A percentile compares a stretch with the other conserved stretches of the same genome.
These are phyloP conservation scores for Plasmodium knowlesi DNA, from an alignment of 169 alveolate species.

Conservation along the genomic window DNA sequence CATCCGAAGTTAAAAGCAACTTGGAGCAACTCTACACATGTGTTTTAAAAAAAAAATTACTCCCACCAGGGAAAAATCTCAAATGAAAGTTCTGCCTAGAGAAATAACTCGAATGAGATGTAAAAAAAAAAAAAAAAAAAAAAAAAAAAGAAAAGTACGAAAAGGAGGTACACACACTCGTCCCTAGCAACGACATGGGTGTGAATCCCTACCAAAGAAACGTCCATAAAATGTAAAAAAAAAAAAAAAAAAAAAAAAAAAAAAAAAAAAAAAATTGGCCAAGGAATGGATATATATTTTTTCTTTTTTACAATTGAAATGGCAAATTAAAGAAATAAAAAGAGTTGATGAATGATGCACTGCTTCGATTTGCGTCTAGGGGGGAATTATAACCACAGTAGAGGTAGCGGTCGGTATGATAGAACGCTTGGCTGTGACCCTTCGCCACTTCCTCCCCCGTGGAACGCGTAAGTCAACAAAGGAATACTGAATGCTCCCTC, in stretches of 20 bases:
- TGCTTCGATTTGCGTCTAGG: background rate
- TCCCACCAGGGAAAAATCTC: background rate
- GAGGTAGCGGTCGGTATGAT: background rate
- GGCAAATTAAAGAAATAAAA: slow-evolving; percentile 21
- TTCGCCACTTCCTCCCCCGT: background rate
- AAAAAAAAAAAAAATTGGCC: background rate
- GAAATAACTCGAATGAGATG: background rate
- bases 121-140: too few species aligned
- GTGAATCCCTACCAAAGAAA: background rate
- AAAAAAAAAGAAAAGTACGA: too few species aligned
- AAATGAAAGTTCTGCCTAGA: background rate
- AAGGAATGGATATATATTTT: background rate
- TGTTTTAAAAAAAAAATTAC: background rate
- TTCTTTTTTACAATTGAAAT: background rate
- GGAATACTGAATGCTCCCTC: slow-evolving; percentile 29
- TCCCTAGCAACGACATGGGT: background rate
- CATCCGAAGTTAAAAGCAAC: background rate
- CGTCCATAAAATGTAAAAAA: background rate
- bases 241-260: background rate
- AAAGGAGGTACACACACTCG: background rate
- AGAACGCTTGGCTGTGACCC: background rate
- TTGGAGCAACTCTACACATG: background rate
- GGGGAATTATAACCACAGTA: background rate
- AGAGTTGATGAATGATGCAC: background rate
- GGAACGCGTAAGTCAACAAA: background rate